Percentiles rank a stretch among this genome's conserved stretches.
phyloP scores from a whole-genome alignment of 441 rosid genomes.

The Populus hybrid region DNA sequence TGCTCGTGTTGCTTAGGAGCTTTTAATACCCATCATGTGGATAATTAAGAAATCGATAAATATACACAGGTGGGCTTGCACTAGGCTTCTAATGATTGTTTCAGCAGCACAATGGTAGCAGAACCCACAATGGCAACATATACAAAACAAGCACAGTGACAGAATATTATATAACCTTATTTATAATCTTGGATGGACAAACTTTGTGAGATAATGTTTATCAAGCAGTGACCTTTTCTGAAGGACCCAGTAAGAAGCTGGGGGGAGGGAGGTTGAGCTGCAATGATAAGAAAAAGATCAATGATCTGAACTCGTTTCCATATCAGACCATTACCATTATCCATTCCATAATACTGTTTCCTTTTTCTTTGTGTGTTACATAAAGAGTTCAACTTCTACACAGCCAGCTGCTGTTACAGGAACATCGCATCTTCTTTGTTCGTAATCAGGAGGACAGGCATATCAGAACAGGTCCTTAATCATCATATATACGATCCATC shows the following conservation, averaged over 20 bases:
- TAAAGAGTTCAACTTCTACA: neutral
- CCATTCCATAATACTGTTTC: neutral
- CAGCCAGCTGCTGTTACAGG: neutral
- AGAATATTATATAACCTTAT: neutral
- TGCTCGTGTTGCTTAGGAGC: conserved; percentile 19
- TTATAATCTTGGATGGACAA: conserved; percentile 5
- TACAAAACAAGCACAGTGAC: conserved; percentile 17
- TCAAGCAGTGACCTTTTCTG: conserved; percentile 7
- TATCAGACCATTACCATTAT: neutral
- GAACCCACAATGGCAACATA: conserved; percentile 18
- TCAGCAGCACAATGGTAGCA: neutral
- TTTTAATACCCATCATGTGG: conserved; percentile 18
- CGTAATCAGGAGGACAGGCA: neutral
- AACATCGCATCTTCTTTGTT: neutral
- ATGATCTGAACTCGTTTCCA: neutral
- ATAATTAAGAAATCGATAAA: conserved; percentile 14
- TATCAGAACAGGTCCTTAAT: neutral
- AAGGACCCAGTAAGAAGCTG: conserved; percentile 1
- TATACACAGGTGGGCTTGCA: conserved; percentile 13
- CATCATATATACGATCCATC: neutral
- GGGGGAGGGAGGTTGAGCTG: neutral
- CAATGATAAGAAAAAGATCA: neutral
- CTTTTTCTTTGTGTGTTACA: neutral
- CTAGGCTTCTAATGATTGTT: conserved; percentile 10
- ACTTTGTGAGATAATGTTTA: conserved; percentile 3